phyloP scores from a whole-genome alignment of 169 alveolate species.

The Sarcocystis neurona region DNA sequence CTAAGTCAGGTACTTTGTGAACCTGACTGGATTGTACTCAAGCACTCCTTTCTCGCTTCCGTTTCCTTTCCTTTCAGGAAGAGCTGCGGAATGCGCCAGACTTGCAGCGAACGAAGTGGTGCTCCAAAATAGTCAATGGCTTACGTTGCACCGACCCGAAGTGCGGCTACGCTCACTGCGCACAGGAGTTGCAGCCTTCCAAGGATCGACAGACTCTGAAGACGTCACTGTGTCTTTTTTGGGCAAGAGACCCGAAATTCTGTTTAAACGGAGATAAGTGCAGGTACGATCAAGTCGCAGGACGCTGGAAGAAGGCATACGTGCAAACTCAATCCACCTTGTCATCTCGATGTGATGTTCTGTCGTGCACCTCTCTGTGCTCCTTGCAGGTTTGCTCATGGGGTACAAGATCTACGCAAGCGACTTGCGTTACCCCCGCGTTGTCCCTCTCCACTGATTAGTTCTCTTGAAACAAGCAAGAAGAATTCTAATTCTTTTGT shows the following conservation, averaged over 20 bases:
- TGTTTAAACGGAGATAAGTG: conserved; percentile 47
- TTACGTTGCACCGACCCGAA: conserved; percentile 16
- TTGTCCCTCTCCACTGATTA: not conserved
- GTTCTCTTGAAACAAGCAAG: not conserved
- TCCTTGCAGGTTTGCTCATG: conserved; percentile 46
- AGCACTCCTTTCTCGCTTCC: too few species aligned
- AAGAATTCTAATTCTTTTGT: not conserved
- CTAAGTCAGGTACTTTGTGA: too few species aligned
- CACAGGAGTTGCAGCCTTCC: conserved; percentile 25
- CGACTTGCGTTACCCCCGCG: conserved; percentile 45
- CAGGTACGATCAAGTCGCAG: conserved; percentile 7
- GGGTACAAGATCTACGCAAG: conserved; percentile 36
- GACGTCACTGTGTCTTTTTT: conserved; percentile 35
- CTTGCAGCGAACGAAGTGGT: conserved; percentile 44
- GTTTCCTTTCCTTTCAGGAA: too few species aligned
- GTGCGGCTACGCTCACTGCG: conserved; percentile 49
- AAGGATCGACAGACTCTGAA: conserved; percentile 41
- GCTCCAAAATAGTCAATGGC: conserved; percentile 33
- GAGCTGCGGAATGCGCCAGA: conserved; percentile 39
- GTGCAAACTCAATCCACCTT: not conserved
- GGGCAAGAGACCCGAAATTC: conserved; percentile 20
- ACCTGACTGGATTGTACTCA: too few species aligned
- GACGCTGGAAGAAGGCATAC: not conserved
- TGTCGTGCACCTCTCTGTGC: not conserved
- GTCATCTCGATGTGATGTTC: not conserved